These are phyloP conservation scores for Dactylellina drechsleri DNA, from an alignment of 2,329 filamentous ascomycete genomes.

Conservation along the genomic window DNA sequence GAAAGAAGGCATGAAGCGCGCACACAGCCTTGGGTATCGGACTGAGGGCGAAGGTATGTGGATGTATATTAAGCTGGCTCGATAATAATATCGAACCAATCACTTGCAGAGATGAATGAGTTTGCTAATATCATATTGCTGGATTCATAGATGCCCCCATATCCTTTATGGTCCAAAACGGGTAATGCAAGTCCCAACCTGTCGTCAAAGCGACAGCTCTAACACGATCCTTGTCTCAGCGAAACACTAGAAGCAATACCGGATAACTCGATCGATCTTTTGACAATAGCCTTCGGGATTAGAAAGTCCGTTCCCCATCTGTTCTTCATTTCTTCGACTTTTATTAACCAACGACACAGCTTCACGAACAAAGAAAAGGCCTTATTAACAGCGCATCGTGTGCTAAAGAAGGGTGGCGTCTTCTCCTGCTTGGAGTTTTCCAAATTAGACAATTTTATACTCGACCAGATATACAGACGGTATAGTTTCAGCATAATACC, in stretches of 20 bases:
- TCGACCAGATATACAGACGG: conserved; percentile 88
- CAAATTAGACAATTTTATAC: conserved; percentile 79
- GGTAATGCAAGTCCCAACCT: conserved; percentile 64
- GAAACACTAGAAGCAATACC: conserved; percentile 65
- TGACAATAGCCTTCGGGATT: conserved; percentile 97
- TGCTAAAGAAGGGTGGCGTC: conserved; percentile 91
- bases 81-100: no score
- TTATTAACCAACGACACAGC: conserved; percentile 54
- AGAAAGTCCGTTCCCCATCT: conserved; percentile 69
- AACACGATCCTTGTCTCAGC: conserved; percentile 62
- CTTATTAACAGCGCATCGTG: conserved; percentile 82
- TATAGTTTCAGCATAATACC: conserved; percentile 97
- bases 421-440: conserved; percentile 97
- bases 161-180: conserved; percentile 54
- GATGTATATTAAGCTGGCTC: no score
- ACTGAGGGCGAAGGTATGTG: conserved; percentile 44
- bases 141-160: conserved; percentile 44
- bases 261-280: conserved; percentile 82
- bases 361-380: conserved; percentile 91
- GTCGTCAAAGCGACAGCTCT: conserved; percentile 69
- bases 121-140: conserved; percentile 10
- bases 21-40: conserved; percentile 64
- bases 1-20: conserved; percentile 82
- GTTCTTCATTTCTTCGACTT: background rate
- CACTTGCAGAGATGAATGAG: no score